Percentiles rank a stretch among this genome's conserved stretches.
phyloP scores from a whole-genome alignment of 306 rosid species.

The Prosopis cineraria region DNA sequence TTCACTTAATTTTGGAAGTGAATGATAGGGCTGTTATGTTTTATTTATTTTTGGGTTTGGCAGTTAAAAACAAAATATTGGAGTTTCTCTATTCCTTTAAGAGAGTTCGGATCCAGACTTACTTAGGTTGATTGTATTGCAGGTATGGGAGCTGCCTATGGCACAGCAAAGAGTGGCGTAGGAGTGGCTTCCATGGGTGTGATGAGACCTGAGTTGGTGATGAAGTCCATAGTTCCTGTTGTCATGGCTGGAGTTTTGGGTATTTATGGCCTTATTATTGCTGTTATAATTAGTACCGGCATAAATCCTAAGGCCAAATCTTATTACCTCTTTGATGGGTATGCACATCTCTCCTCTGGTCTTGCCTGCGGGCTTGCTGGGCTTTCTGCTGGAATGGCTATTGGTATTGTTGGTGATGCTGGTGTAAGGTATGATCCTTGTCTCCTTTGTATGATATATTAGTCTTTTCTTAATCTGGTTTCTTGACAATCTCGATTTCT shows the following conservation, averaged over 20 bases:
- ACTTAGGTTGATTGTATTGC: slow-evolving; percentile 34
- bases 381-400: slow-evolving; percentile 91
- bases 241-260: slow-evolving; percentile 98
- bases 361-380: slow-evolving; percentile 91
- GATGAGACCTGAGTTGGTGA: slow-evolving; percentile 92
- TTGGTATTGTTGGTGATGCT: slow-evolving; percentile 92
- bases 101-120: slow-evolving; percentile 7
- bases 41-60: slow-evolving; percentile 4
- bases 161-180: slow-evolving; percentile 88
- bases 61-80: not conserved
- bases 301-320: slow-evolving; percentile 90
- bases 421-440: slow-evolving; percentile 72
- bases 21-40: not conserved
- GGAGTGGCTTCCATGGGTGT: slow-evolving; percentile 95
- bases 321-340: slow-evolving; percentile 86
- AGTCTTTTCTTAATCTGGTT: slow-evolving; percentile 1
- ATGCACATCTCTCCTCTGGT: slow-evolving; percentile 91
- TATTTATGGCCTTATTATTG: slow-evolving; percentile 88
- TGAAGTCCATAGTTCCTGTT: slow-evolving; percentile 90
- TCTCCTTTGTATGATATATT: not conserved
- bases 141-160: slow-evolving; percentile 98
- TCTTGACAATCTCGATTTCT: not conserved
- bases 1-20: slow-evolving; percentile 9
- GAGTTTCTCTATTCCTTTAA: not conserved
- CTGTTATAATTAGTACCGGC: slow-evolving; percentile 88